These are phyloP conservation scores for Fusarium sp. DNA, from an alignment of 2,329 filamentous ascomycete genomes.

Conservation along the genomic window DNA sequence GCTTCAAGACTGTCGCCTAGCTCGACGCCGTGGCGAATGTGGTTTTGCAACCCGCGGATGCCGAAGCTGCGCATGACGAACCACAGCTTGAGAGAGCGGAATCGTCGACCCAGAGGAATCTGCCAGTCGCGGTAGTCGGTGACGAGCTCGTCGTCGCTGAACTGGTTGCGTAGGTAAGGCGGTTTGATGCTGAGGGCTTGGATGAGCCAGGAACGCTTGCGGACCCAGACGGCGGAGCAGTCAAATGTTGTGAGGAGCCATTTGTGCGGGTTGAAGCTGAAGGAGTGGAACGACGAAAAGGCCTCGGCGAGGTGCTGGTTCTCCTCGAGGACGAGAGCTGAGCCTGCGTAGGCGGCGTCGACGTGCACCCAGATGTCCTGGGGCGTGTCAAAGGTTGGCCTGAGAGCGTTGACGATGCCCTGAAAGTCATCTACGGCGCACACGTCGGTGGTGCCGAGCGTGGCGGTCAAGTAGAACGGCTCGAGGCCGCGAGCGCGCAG, in stretches of 20 bases:
- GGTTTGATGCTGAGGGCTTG: constrained; percentile 81
- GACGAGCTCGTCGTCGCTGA: constrained; percentile 82
- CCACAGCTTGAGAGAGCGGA: constrained; percentile 92
- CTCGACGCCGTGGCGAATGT: constrained; percentile 74
- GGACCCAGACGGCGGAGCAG: constrained; percentile 80
- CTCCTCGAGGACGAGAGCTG: constrained; percentile 83
- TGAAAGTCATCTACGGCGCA: constrained; percentile 87
- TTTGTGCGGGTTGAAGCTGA: constrained; percentile 97
- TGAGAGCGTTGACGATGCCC: constrained; percentile 66
- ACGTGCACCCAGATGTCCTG: constrained; percentile 87
- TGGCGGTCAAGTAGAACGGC: constrained; percentile 87
- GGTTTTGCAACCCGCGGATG: constrained; percentile 74
- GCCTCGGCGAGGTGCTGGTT: constrained; percentile 73
- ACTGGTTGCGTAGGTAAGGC: constrained; percentile 82
- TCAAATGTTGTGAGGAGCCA: constrained; percentile 97
- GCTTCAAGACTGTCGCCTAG: constrained; percentile 76
- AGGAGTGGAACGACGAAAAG: constrained; percentile 79
- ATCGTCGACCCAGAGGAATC: constrained; percentile 88
- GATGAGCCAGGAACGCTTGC: constrained; percentile 78
- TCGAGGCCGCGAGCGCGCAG: constrained; percentile 75
- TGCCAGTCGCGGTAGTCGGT: constrained; percentile 98
- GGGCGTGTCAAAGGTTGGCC: constrained; percentile 40
- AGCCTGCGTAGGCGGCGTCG: constrained; percentile 91
- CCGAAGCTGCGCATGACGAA: constrained; percentile 90
- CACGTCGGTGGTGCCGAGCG: constrained; percentile 85